phyloP scores from a whole-genome alignment of 31 red algal species.

The Bonnemaisonia californica region DNA sequence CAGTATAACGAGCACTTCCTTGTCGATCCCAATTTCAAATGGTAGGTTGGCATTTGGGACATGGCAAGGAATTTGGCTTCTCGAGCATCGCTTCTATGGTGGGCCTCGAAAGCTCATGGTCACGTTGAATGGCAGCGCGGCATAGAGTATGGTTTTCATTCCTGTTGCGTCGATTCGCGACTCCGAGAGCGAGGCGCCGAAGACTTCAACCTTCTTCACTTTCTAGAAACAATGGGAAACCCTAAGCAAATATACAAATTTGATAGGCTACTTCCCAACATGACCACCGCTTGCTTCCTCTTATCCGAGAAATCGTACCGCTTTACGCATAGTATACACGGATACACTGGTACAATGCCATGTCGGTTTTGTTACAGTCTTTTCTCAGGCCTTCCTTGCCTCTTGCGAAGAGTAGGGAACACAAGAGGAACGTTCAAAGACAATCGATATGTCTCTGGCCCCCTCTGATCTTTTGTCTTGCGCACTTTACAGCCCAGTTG shows the following conservation, averaged over 20 bases:
- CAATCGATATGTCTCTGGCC: constrained; percentile 29
- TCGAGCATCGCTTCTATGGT: constrained; percentile 71
- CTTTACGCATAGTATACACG: no score
- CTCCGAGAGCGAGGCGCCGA: no score
- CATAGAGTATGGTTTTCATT: neutral
- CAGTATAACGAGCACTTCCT: constrained; percentile 57
- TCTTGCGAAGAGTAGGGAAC: constrained; percentile 31
- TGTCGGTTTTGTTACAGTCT: no score
- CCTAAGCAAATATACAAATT: no score
- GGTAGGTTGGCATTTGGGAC: constrained; percentile 76
- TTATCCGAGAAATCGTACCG: no score
- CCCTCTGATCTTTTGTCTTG: constrained; percentile 29
- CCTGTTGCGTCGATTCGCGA: neutral
- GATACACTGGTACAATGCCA: no score
- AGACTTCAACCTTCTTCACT: no score
- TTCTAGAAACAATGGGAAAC: no score
- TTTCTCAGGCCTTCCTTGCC: neutral
- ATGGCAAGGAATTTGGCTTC: constrained; percentile 85
- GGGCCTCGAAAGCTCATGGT: constrained; percentile 52
- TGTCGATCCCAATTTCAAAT: constrained; percentile 72
- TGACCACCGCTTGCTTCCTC: no score
- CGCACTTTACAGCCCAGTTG: constrained; percentile 66
- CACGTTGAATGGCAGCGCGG: constrained; percentile 54
- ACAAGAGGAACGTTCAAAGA: constrained; percentile 37
- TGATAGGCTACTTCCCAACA: no score